phyloP scores from a whole-genome alignment of 192 early-diverging fungal species.

The Funneliformis geosporum region DNA sequence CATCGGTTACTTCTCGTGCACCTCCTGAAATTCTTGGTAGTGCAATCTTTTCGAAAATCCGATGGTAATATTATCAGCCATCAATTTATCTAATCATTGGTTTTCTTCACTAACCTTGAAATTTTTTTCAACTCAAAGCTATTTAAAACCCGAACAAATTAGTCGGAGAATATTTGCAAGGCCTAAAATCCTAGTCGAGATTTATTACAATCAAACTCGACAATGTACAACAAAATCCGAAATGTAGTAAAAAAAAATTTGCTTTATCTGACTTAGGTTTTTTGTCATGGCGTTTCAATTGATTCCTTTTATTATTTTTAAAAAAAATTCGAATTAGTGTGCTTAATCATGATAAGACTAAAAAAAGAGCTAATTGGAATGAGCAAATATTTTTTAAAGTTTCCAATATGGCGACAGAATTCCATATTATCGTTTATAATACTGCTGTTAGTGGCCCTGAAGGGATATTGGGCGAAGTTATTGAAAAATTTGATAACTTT shows the following conservation, averaged over 20 bases:
- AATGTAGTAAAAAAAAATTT: neutral
- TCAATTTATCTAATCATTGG: too few species aligned
- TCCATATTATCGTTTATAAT: neutral
- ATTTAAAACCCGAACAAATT: too few species aligned
- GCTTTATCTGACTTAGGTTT: neutral
- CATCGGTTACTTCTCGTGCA: too few species aligned
- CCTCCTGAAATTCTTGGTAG: too few species aligned
- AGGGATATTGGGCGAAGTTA: neutral
- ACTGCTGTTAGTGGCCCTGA: neutral
- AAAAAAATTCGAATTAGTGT: too few species aligned
- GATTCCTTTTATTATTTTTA: too few species aligned
- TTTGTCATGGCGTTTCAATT: too few species aligned
- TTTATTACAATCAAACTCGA: neutral
- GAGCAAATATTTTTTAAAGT: neutral
- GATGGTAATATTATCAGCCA: too few species aligned
- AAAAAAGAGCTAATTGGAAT: neutral
- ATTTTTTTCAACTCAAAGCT: too few species aligned
- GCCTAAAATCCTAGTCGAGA: neutral
- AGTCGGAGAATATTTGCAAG: neutral
- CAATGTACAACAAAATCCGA: neutral
- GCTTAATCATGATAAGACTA: neutral
- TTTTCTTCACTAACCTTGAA: neutral
- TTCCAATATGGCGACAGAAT: neutral
- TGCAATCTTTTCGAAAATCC: too few species aligned
- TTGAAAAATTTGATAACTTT: neutral